Conservation (phyloP, 2,329 filamentous ascomycete genomes). For the Chrysoporthe cubensis region DNA sequence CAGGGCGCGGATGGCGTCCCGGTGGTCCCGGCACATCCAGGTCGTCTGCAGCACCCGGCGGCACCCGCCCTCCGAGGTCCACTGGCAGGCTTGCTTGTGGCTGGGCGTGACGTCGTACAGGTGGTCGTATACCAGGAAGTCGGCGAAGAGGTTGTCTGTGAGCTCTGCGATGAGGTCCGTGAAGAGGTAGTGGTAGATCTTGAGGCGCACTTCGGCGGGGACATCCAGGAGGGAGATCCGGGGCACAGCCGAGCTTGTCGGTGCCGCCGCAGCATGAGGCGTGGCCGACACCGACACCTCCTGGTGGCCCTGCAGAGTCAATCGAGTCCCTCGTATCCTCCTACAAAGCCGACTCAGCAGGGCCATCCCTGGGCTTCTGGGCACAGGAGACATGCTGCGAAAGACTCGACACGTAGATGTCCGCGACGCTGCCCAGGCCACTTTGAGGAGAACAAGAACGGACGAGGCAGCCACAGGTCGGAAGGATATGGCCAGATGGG, state of each 20-base stretch:
- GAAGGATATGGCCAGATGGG: neutral
- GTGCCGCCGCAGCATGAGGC: neutral
- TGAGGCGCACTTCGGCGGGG: conserved; percentile 9
- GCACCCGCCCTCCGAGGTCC: neutral
- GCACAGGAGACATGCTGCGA: neutral
- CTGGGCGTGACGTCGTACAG: conserved; percentile 6
- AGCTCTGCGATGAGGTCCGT: conserved; percentile 5
- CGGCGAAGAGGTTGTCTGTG: conserved; percentile 14
- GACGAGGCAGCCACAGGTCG: neutral
- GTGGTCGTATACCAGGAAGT: conserved; percentile 4
- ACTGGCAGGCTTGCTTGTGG: conserved; percentile 11
- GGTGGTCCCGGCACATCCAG: conserved; percentile 13
- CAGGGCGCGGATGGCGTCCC: conserved; percentile 1
- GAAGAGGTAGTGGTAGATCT: conserved; percentile 13
- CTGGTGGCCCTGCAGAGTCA: neutral
- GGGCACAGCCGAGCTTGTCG: neutral
- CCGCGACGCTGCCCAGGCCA: neutral
- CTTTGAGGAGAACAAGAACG: neutral
- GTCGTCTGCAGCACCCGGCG: neutral
- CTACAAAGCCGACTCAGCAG: neutral
- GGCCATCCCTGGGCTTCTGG: neutral
- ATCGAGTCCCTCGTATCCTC: neutral
- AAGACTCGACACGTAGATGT: neutral
- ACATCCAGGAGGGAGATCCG: neutral
- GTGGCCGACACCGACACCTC: neutral